Evolutionary conservation across 352 stramenopile species (phyloP).

Genomic region (Pythium myriotylum): DNA sequence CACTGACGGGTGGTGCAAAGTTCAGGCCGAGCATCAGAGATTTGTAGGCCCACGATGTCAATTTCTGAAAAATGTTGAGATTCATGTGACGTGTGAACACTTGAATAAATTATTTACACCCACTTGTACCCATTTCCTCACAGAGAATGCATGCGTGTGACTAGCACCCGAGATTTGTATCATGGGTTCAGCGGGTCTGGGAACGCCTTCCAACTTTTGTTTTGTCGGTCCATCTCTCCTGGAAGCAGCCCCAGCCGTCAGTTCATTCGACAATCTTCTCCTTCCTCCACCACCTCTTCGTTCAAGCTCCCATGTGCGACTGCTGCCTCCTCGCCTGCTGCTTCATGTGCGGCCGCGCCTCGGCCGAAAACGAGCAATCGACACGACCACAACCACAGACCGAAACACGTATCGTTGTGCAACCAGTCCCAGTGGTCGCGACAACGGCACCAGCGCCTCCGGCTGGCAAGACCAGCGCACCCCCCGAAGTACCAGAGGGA

Average conservation of each 20-base stretch:
- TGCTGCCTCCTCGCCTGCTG: constrained; percentile 8
- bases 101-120: too few species aligned
- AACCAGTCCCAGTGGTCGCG: not conserved
- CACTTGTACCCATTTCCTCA: too few species aligned
- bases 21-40: too few species aligned
- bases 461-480: not conserved
- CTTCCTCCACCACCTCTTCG: not conserved
- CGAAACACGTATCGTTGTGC: not conserved
- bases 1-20: too few species aligned
- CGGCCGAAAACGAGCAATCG: not conserved
- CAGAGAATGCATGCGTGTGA: not conserved
- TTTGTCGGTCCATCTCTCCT: not conserved
- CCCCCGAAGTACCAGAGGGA: not conserved
- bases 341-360: constrained; percentile 6
- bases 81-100: too few species aligned
- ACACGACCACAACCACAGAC: not conserved
- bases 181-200: not conserved
- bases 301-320: constrained; percentile 1
- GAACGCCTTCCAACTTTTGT: not conserved
- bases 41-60: too few species aligned
- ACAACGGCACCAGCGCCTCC: not conserved
- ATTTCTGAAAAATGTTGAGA: too few species aligned
- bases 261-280: not conserved
- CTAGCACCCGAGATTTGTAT: not conserved
- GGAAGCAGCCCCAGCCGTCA: too few species aligned